These are phyloP conservation scores for Tolypocladium sp. DNA, from an alignment of 2,329 filamentous ascomycete species.

Conservation along the genomic window DNA sequence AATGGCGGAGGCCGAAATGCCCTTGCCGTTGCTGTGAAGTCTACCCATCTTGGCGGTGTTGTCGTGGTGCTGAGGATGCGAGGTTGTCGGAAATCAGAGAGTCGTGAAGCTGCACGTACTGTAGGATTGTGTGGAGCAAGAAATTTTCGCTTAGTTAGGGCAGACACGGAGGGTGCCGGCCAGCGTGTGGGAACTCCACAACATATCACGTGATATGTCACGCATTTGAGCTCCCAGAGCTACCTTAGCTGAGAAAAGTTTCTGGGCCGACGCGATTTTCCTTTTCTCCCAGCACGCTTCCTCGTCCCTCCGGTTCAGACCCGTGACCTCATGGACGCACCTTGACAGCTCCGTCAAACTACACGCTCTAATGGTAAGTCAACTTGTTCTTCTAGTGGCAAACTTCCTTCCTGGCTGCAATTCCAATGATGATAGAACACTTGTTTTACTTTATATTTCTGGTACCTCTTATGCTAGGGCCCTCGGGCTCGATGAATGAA, in stretches of 20 bases:
- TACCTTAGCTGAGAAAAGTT: background rate
- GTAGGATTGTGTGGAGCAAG: constrained; percentile 29
- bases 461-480: constrained; percentile 96
- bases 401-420: constrained; percentile 4
- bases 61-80: constrained; percentile 26
- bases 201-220: background rate
- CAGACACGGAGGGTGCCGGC: constrained; percentile 9
- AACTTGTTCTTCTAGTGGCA: constrained; percentile 1
- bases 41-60: constrained; percentile 70
- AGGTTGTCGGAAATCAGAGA: constrained; percentile 14
- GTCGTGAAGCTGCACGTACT: constrained; percentile 16
- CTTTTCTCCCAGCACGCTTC: background rate
- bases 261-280: background rate
- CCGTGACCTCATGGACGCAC: background rate
- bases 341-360: background rate
- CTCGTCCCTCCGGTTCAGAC: background rate
- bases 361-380: constrained; percentile 22
- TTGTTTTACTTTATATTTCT: constrained; percentile 59
- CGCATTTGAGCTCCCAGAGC: background rate
- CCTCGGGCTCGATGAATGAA: constrained; percentile 66
- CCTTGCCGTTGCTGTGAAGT: constrained; percentile 99
- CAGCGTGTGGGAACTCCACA: background rate
- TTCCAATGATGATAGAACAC: constrained; percentile 63
- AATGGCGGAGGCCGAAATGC: constrained; percentile 90
- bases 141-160: constrained; percentile 39